Base-by-base conservation (phyloP, 257 asterid species). In the Solanum verrucosum region DNA sequence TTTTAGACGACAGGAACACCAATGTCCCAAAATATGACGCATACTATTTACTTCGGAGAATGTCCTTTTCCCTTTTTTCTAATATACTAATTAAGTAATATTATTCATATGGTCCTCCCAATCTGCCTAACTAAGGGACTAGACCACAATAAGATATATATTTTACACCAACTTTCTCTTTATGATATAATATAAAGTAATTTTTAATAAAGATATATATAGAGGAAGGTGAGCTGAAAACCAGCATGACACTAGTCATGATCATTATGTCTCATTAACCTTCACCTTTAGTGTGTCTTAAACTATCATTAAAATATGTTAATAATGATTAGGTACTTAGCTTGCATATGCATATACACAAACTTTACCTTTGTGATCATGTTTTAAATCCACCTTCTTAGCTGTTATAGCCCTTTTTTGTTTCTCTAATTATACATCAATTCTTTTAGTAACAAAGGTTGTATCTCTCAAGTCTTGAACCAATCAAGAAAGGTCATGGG, bases 371-470 rank as follows among this genome's bases (percentile, higher is more conserved):
- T 38, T 86, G 75, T 72, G 87, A 92, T 93, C 92, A 93, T 90
- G 86, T 49, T 86, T 31, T 84, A 63, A 67, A 86, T 87, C 87
- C 79, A 89, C 90, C 59, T 49, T 81, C 70, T 88, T 90, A 88
- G 93, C 94, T 90, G 94, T 92, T 89, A 87, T 83, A 38, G 27
- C 87, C 31, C 31, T 38, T 63, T 72, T 72, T 37, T 3, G 13
- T 83, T 88, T 90, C 25, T 37, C 23, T 31, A 87, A 52, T 73
- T 9, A 87, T 40, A 40, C 40, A 34, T 72, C 74, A 20, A 60
- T 88, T 88, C 27, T 83, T 89, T 20, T 73, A 73, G 3, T 34
- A 2, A 73, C 27, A 18, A 73, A 73, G 12, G 25, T 34, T 34
- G 44, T 73, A 34, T 49, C 21, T 49, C 59, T 49, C 7, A 49